Conservation (phyloP, 2,329 filamentous ascomycete genomes). For the Alternaria dauci region DNA sequence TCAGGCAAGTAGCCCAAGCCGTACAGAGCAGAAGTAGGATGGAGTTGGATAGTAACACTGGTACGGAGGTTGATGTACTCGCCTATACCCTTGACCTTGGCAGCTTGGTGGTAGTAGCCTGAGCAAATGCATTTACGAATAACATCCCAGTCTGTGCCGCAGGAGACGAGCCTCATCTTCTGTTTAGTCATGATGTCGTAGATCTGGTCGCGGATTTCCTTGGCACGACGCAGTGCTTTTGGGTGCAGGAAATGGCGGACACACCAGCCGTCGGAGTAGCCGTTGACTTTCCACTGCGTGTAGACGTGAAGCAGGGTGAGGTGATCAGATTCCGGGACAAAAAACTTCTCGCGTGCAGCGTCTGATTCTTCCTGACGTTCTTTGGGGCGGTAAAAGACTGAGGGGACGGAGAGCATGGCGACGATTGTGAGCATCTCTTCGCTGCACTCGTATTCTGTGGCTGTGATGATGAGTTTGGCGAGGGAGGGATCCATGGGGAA, state of each 20-base stretch:
- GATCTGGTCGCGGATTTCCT: slow-evolving; percentile 93
- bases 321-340: slow-evolving; percentile 97
- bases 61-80: slow-evolving; percentile 98
- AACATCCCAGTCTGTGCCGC: slow-evolving; percentile 96
- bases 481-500: slow-evolving; percentile 98
- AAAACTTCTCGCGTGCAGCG: slow-evolving; percentile 95
- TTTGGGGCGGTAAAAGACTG: slow-evolving; percentile 95
- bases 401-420: slow-evolving; percentile 95
- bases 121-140: slow-evolving; percentile 97
- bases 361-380: slow-evolving; percentile 97
- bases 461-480: slow-evolving; percentile 92
- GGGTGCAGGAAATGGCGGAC: slow-evolving; percentile 90
- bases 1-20: slow-evolving; percentile 93
- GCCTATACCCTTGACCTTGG: slow-evolving; percentile 92
- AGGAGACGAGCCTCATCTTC: slow-evolving; percentile 86
- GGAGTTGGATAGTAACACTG: slow-evolving; percentile 90
- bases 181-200: slow-evolving; percentile 93
- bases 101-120: slow-evolving; percentile 97
- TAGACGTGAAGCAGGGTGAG: slow-evolving; percentile 96
- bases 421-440: slow-evolving; percentile 99
- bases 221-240: slow-evolving; percentile 90
- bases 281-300: slow-evolving; percentile 92
- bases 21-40: slow-evolving; percentile 92
- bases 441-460: slow-evolving; percentile 87
- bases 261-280: slow-evolving; percentile 90